phyloP scores from a whole-genome alignment of 2,329 filamentous ascomycete species.

The Alternaria gaisen region DNA sequence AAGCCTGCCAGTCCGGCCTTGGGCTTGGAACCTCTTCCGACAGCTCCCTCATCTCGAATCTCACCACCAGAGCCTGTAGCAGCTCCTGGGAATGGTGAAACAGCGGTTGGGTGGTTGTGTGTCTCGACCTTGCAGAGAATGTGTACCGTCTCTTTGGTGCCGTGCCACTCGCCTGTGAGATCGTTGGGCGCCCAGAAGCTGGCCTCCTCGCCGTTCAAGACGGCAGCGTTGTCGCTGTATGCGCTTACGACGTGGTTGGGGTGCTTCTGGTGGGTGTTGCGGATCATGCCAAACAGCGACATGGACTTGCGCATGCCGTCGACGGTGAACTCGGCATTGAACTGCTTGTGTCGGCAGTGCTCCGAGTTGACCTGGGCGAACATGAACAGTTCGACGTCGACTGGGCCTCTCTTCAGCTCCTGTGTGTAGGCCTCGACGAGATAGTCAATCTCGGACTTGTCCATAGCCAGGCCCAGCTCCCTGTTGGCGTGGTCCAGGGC shows the following conservation, averaged over 20 bases:
- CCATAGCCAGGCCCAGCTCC: slow-evolving; percentile 83
- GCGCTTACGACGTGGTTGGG: slow-evolving; percentile 89
- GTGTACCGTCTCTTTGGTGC: slow-evolving; percentile 86
- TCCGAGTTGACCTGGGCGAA: slow-evolving; percentile 99
- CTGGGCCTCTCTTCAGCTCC: slow-evolving; percentile 70
- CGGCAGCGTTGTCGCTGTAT: slow-evolving; percentile 98
- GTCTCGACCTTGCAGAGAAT: slow-evolving; percentile 96
- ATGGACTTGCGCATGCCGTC: slow-evolving; percentile 81
- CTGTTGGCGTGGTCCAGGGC: slow-evolving; percentile 85
- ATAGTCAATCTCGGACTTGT: slow-evolving; percentile 90
- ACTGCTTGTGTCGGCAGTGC: slow-evolving; percentile 88
- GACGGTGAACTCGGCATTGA: slow-evolving; percentile 96
- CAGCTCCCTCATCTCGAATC: slow-evolving; percentile 93
- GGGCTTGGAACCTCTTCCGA: slow-evolving; percentile 89
- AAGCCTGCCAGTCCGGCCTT: slow-evolving; percentile 93
- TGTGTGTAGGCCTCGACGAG: slow-evolving; percentile 83
- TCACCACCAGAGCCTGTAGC: slow-evolving; percentile 96
- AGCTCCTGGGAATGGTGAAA: slow-evolving; percentile 91
- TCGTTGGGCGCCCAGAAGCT: slow-evolving; percentile 89
- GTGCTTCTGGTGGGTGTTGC: slow-evolving; percentile 84
- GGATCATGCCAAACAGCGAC: slow-evolving; percentile 94
- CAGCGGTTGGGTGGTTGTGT: slow-evolving; percentile 96
- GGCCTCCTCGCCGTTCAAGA: slow-evolving; percentile 75
- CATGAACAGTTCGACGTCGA: slow-evolving; percentile 98
- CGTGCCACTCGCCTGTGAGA: slow-evolving; percentile 84